Evolutionary conservation across 148 eudicot genomes (phyloP), one percentile per base, ranked within the genome.

Genomic region (Euryodendron excelsum): DNA sequence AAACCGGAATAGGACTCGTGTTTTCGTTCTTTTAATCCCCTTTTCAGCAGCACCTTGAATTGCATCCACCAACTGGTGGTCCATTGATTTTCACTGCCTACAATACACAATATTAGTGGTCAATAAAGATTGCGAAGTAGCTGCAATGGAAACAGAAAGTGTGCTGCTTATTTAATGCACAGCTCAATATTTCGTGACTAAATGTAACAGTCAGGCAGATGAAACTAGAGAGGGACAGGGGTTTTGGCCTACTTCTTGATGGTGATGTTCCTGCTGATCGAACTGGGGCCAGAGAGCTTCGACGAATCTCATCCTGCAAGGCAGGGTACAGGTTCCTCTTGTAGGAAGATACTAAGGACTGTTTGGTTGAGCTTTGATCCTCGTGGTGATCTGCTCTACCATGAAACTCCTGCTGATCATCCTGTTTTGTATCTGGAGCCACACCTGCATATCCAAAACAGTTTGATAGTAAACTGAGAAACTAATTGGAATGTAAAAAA

Each of bases 61-160:
- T 94, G 98, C 82, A 84, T 78, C 92, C 92, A 92, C 98, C 97
- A 94, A 39, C 87, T 87, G 31, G 88, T 89, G 31, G 80, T 88
- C 98, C 98, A 94, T 81, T 84, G 83, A 69, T 83, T 78, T 74
- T 88, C 92, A 44, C 62, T 77, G 61, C 86, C 93, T 87, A 58
- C 41, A 60, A 69, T 15, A 27, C 4, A 23, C 28, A 39, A 33
- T 39, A n/a, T 11, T 34, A 28, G 10, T 48, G 33, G 21, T 59
- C 13, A 59, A 27, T 59, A 59, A 59, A 5, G 60, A 59, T 59
- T 25, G 25, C 31, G 3, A 11, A 36, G 45, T 41, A 41, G 45
- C 45, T 41, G 45, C 45, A 5, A n/a, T 41, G 8, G 8, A 41
- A 41, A 5, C 45, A 41, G 45, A 41, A 41, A 41, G 45, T 9